A percentile compares a stretch with the other conserved stretches of the same genome.
These are phyloP conservation scores for Picea abies DNA, from an alignment of 83 land plant genomes.

Conservation along the genomic window DNA sequence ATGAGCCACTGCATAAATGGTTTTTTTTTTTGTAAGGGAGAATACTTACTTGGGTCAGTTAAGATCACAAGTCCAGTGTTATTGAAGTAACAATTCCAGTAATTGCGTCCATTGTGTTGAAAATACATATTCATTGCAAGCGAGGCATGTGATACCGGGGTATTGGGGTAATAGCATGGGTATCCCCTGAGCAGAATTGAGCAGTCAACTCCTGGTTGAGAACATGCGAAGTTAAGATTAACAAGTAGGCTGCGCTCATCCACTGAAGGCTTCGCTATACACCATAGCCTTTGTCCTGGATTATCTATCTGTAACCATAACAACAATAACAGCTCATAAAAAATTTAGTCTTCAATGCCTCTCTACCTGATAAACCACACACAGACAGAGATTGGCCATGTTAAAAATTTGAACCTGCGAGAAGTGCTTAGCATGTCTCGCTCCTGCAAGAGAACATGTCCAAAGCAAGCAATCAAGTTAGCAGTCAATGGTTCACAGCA, in stretches of 20 bases:
- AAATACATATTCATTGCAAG: conserved; percentile 69
- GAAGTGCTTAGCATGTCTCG: too few relatives aligned
- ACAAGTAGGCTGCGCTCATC: conserved; percentile 46
- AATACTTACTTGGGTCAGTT: conserved; percentile 59
- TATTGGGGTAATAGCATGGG: conserved; percentile 65
- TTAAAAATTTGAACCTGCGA: too few relatives aligned
- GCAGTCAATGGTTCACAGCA: too few relatives aligned
- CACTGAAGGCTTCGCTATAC: conserved; percentile 54
- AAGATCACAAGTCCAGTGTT: conserved; percentile 52
- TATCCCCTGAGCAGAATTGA: conserved; percentile 50
- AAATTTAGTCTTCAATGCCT: too few relatives aligned
- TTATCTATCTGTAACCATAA: too few relatives aligned
- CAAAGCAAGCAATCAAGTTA: too few relatives aligned
- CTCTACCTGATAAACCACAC: too few relatives aligned
- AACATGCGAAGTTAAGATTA: conserved; percentile 64
- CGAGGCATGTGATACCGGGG: conserved; percentile 59
- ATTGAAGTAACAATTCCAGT: conserved; percentile 73
- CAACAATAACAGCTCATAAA: too few relatives aligned
- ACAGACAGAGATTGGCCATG: too few relatives aligned
- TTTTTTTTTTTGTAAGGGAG: too few relatives aligned
- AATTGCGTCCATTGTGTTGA: conserved; percentile 50
- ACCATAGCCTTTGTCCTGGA: conserved; percentile 35
- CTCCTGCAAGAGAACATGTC: too few relatives aligned
- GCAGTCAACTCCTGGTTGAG: conserved; percentile 60
- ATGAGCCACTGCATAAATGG: too few relatives aligned